These are phyloP conservation scores for Cryptosporidium muris DNA, from an alignment of 169 alveolate species.

Conservation along the genomic window DNA sequence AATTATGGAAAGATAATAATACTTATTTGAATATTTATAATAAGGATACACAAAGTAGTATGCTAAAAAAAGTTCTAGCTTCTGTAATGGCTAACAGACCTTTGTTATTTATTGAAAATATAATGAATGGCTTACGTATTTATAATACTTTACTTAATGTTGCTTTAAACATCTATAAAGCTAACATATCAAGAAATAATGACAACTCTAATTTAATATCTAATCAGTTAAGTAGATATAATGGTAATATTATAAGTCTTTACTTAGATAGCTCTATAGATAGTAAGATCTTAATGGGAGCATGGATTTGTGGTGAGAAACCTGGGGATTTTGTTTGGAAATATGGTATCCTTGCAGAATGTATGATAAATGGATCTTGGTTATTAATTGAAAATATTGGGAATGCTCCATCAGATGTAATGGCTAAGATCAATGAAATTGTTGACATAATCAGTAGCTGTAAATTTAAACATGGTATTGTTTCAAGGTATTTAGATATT, in stretches of 20 bases:
- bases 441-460: constrained; percentile 77
- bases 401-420: constrained; percentile 77
- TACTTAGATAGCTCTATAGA: constrained; percentile 84
- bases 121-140: constrained; percentile 24
- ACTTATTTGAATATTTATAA: constrained; percentile 25
- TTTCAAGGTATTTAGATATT: constrained; percentile 60
- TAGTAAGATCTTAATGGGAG: constrained; percentile 80
- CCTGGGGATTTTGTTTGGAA: constrained; percentile 82
- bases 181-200: no score
- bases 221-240: not conserved
- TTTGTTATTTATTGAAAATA: constrained; percentile 34
- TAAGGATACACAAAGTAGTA: not conserved
- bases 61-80: constrained; percentile 2
- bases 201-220: not conserved
- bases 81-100: constrained; percentile 6
- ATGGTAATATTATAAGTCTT: constrained; percentile 68
- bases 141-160: not conserved
- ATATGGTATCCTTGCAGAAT: constrained; percentile 80
- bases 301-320: constrained; percentile 81
- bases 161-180: no score
- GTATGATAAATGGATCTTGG: constrained; percentile 83
- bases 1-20: not conserved
- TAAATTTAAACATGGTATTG: constrained; percentile 76
- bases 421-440: constrained; percentile 75
- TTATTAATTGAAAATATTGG: constrained; percentile 80